Evolutionary conservation across 805 yeast species (phyloP).

Genomic region (Yamadazyma tumulicola): DNA sequence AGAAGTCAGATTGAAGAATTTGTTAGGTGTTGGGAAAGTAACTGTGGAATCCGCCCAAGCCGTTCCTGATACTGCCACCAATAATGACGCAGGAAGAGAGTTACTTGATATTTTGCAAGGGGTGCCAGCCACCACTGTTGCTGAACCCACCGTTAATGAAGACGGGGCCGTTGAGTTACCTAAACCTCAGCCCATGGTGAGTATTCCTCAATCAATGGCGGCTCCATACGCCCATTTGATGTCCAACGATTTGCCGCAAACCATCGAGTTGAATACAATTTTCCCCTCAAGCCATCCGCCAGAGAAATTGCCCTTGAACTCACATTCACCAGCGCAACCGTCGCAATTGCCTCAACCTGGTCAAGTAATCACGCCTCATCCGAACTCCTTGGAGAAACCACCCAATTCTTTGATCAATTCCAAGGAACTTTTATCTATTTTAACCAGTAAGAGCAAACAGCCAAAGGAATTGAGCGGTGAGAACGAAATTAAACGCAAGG

Average conservation of each 20-base stretch:
- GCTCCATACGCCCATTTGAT: constrained; percentile 14
- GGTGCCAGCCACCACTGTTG: constrained; percentile 14
- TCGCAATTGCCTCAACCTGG: constrained; percentile 1
- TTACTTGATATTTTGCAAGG: constrained; percentile 57
- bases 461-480: background rate
- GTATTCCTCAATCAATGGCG: constrained; percentile 16
- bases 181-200: constrained; percentile 3
- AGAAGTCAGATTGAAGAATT: constrained; percentile 58
- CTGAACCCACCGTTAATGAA: constrained; percentile 2
- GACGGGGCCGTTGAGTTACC: background rate
- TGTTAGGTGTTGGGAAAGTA: constrained; percentile 52
- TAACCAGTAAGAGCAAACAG: constrained; percentile 23
- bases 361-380: constrained; percentile 19
- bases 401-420: constrained; percentile 35
- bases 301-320: background rate
- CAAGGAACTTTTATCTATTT: constrained; percentile 41
- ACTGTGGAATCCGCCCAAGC: background rate
- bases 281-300: background rate
- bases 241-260: constrained; percentile 25
- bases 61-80: constrained; percentile 4
- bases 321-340: constrained; percentile 1
- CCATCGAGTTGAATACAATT: constrained; percentile 13
- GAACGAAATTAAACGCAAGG: constrained; percentile 5
- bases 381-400: constrained; percentile 39
- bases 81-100: constrained; percentile 73